Evolutionary conservation across 306 rosid genomes (phyloP).

Genomic region (Quercus robur): DNA sequence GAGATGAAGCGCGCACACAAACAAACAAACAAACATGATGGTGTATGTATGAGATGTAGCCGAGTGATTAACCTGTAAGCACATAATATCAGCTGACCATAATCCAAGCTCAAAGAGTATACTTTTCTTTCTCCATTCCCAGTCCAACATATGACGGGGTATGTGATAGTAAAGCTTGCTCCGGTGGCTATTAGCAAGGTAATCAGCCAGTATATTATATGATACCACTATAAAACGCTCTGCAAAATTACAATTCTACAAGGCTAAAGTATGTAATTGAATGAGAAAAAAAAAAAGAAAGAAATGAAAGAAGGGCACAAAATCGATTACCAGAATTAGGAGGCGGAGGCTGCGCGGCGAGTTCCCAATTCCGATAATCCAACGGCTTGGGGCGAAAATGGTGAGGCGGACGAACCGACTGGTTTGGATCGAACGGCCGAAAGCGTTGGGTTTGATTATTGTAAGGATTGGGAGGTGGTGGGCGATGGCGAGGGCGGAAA

Average conservation of each 20-base stretch:
- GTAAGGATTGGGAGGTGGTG: not conserved
- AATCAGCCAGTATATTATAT: constrained; percentile 87
- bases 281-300: not conserved
- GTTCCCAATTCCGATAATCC: constrained; percentile 79
- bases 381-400: constrained; percentile 30
- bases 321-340: constrained; percentile 47
- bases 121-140: constrained; percentile 79
- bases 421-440: constrained; percentile 13
- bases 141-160: constrained; percentile 62
- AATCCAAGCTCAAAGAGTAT: constrained; percentile 70
- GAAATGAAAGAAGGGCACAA: not conserved
- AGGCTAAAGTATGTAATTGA: not conserved
- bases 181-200: constrained; percentile 71
- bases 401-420: constrained; percentile 5
- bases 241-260: constrained; percentile 18
- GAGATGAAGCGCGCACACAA: not conserved
- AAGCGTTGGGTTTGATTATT: constrained; percentile 2
- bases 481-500: constrained; percentile 19
- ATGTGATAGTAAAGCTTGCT: constrained; percentile 67
- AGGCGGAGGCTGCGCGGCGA: constrained; percentile 41
- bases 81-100: constrained; percentile 92
- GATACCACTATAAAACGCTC: constrained; percentile 80
- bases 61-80: constrained; percentile 71
- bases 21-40: not conserved
- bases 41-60: constrained; percentile 10